phyloP scores from a whole-genome alignment of 495 filamentous ascomycete species.

The Tetracladium setigerum region DNA sequence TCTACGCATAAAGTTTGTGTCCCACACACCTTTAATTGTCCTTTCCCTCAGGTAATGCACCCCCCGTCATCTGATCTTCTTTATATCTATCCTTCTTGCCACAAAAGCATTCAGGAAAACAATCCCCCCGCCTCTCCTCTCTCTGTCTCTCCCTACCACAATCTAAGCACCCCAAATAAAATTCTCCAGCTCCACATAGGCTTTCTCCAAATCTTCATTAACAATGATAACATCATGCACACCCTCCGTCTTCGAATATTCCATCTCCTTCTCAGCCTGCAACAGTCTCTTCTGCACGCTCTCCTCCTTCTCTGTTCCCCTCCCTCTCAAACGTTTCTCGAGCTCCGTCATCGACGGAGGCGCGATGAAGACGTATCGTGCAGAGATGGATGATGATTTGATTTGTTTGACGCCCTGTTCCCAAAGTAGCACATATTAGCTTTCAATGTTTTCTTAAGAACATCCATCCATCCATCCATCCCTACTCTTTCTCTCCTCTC shows the following conservation, averaged over 20 bases:
- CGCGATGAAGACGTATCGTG: constrained; percentile 78
- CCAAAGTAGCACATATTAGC: not conserved
- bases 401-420: constrained; percentile 86
- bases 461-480: too few relatives aligned
- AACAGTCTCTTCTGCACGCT: constrained; percentile 63
- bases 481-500: constrained; percentile 3
- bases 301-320: constrained; percentile 79
- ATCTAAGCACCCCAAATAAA: constrained; percentile 35
- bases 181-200: constrained; percentile 69
- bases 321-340: constrained; percentile 68
- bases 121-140: not conserved
- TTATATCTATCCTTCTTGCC: too few relatives aligned
- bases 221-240: constrained; percentile 81
- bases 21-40: too few relatives aligned
- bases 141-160: too few relatives aligned
- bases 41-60: too few relatives aligned
- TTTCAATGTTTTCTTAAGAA: too few relatives aligned
- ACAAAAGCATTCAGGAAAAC: too few relatives aligned
- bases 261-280: constrained; percentile 78
- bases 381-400: constrained; percentile 62
- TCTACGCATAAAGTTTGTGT: too few relatives aligned
- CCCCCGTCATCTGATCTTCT: too few relatives aligned
- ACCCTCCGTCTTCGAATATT: constrained; percentile 63
- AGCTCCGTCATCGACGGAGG: constrained; percentile 71
- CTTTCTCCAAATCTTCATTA: constrained; percentile 81